Percentiles rank a stretch among this genome's conserved stretches.
phyloP scores from a whole-genome alignment of 176 grass and related monocot species.

The Saccharum officinarum region DNA sequence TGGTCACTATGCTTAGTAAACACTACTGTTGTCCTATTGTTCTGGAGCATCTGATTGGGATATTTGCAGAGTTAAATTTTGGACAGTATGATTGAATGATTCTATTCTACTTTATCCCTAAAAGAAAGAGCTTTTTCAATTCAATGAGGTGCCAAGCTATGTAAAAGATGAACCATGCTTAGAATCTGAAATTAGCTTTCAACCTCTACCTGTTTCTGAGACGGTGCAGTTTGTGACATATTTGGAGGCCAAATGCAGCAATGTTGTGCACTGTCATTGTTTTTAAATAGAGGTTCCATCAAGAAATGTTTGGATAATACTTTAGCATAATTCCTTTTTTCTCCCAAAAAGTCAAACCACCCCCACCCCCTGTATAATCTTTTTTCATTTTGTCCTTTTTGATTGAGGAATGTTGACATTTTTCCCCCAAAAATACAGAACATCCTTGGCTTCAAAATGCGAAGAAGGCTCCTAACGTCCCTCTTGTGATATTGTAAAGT shows the following conservation, averaged over 20 bases:
- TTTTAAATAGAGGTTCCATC: neutral
- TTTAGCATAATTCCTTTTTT: neutral
- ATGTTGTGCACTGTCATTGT: neutral
- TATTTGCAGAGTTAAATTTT: neutral
- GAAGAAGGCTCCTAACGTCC: slow-evolving; percentile 98
- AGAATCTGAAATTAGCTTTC: slow-evolving; percentile 8
- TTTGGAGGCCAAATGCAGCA: neutral
- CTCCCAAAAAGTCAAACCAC: neutral
- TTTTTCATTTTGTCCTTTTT: neutral
- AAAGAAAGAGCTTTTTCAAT: neutral
- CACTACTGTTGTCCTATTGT: neutral
- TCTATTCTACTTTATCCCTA: neutral
- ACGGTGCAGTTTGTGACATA: neutral
- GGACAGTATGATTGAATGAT: neutral
- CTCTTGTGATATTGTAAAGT: slow-evolving; percentile 99
- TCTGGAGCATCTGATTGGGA: neutral
- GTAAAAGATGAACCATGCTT: neutral
- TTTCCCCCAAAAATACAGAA: slow-evolving; percentile 37
- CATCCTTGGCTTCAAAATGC: slow-evolving; percentile 98
- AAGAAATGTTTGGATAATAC: neutral
- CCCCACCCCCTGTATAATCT: neutral
- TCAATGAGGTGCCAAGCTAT: neutral
- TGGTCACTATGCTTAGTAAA: neutral
- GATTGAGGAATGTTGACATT: neutral
- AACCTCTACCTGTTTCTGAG: slow-evolving; percentile 6